A percentile compares a stretch with the other conserved stretches of the same genome.
These are phyloP conservation scores for Microbotryomycetes sp. DNA, from an alignment of 1,284 basidiomycete genomes.

Conservation along the genomic window DNA sequence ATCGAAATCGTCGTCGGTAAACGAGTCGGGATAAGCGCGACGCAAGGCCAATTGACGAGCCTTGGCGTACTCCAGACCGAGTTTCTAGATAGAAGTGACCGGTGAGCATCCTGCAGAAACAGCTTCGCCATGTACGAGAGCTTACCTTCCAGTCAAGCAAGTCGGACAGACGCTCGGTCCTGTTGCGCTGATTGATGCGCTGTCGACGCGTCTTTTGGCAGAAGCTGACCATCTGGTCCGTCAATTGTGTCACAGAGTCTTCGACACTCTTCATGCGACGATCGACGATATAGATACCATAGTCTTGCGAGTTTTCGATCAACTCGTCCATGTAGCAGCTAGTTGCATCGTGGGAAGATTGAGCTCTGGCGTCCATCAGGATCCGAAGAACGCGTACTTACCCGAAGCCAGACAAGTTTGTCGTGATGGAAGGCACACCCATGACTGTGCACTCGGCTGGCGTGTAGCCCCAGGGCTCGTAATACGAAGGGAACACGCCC, in stretches of 20 bases:
- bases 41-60: conserved; percentile 75
- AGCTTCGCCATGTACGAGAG: neutral
- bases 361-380: conserved; percentile 17
- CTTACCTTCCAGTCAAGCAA: conserved; percentile 92
- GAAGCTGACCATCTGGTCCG: conserved; percentile 67
- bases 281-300: conserved; percentile 78
- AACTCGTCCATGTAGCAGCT: conserved; percentile 94
- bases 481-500: conserved; percentile 94
- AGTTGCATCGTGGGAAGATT: neutral
- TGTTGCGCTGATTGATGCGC: conserved; percentile 95
- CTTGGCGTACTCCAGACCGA: conserved; percentile 95
- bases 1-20: conserved; percentile 59
- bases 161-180: conserved; percentile 86
- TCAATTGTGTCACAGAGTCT: conserved; percentile 68
- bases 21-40: conserved; percentile 91
- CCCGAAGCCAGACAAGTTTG: conserved; percentile 93
- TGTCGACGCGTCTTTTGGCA: conserved; percentile 84
- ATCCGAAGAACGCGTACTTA: too few species aligned
- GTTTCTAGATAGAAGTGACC: too few species aligned
- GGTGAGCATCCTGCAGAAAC: too few species aligned
- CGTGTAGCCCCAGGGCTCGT: conserved; percentile 79
- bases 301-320: conserved; percentile 64
- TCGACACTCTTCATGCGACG: conserved; percentile 82
- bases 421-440: conserved; percentile 95
- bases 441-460: conserved; percentile 62